These are phyloP conservation scores for Epichloe gansuensis DNA, from an alignment of 2,329 filamentous ascomycete genomes.

Conservation along the genomic window DNA sequence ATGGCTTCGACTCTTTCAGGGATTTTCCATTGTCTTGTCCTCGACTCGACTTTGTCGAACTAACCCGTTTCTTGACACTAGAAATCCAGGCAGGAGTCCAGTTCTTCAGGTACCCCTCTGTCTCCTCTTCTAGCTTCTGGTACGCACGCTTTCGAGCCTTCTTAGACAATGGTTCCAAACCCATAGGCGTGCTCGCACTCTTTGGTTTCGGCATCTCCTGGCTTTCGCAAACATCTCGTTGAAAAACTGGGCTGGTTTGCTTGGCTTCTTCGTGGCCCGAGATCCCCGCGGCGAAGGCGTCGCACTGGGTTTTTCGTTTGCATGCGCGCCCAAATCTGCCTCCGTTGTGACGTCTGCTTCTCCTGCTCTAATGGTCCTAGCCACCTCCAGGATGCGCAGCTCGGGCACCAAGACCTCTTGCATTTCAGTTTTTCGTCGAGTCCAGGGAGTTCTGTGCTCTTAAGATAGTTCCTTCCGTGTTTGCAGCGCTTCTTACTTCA, in stretches of 20 bases:
- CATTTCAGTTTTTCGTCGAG: not conserved
- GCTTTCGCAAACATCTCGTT: no score
- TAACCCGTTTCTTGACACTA: not conserved
- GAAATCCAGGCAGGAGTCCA: not conserved
- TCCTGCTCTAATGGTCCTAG: not conserved
- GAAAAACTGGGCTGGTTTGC: no score
- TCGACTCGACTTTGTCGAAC: not conserved
- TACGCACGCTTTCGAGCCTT: not conserved
- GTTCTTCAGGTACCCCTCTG: not conserved
- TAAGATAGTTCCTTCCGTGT: not conserved
- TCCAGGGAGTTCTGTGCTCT: no score
- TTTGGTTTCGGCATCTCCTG: not conserved
- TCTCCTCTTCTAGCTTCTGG: conserved; percentile 1
- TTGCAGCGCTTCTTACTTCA: no score
- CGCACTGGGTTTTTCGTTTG: not conserved
- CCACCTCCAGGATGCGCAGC: not conserved
- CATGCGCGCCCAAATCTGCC: no score
- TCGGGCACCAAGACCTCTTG: not conserved
- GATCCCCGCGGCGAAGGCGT: not conserved
- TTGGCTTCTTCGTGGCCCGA: not conserved
- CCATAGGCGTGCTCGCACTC: not conserved
- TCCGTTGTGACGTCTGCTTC: not conserved
- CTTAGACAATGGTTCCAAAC: not conserved
- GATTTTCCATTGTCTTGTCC: not conserved
- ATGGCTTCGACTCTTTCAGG: not conserved